Evolutionary conservation across 371 early-diverging fungal species (phyloP).

Genomic region (Apophysomyces elegans): DNA sequence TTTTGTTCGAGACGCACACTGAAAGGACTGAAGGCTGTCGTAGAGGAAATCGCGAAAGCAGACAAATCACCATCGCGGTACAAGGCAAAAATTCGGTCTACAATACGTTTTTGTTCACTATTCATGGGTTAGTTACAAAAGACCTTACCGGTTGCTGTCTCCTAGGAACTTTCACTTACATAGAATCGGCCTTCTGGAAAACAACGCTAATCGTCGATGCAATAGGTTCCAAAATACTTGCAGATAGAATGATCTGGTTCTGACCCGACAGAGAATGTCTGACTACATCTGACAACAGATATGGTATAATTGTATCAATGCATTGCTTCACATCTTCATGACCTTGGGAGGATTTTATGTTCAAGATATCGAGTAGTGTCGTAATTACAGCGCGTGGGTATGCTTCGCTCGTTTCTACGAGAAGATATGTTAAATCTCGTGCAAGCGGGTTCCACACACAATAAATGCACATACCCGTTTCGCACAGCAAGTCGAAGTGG

Average conservation of each 20-base stretch:
- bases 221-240: slow-evolving; percentile 41
- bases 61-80: slow-evolving; percentile 52
- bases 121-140: neutral
- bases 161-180: slow-evolving; percentile 26
- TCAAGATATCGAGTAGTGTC: slow-evolving; percentile 46
- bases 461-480: slow-evolving; percentile 27
- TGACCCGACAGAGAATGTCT: slow-evolving; percentile 41
- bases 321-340: slow-evolving; percentile 56
- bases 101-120: slow-evolving; percentile 53
- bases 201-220: slow-evolving; percentile 52
- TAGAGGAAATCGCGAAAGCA: slow-evolving; percentile 11
- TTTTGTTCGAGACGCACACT: slow-evolving; percentile 15
- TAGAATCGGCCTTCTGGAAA: slow-evolving; percentile 47
- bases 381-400: slow-evolving; percentile 53
- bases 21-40: slow-evolving; percentile 25
- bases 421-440: neutral
- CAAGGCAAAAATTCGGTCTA: slow-evolving; percentile 52
- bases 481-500: slow-evolving; percentile 42
- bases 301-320: slow-evolving; percentile 47
- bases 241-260: slow-evolving; percentile 27
- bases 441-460: neutral
- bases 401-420: slow-evolving; percentile 24
- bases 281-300: slow-evolving; percentile 49
- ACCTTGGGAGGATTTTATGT: slow-evolving; percentile 40
- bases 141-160: neutral